Conservation (phyloP, 1,139 yeast genomes). For the Geotrichum phurueaensis region DNA sequence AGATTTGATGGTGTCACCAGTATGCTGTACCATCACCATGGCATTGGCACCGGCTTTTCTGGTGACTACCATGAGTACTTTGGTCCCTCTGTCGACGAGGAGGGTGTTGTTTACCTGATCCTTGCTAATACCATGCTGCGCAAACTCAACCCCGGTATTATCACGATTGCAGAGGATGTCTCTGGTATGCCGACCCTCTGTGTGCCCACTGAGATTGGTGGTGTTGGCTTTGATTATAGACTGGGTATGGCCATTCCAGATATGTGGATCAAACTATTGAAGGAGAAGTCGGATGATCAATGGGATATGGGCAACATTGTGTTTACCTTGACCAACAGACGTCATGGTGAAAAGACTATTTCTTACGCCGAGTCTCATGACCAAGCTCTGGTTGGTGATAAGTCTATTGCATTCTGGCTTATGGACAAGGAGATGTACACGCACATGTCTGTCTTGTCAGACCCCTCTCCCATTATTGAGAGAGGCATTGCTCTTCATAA, state of each 20-base stretch:
- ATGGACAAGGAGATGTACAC: constrained; percentile 99
- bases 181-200: constrained; percentile 96
- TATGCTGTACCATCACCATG: constrained; percentile 89
- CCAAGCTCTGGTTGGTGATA: constrained; percentile 96
- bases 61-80: constrained; percentile 93
- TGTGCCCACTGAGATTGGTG: constrained; percentile 65
- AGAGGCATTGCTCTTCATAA: constrained; percentile 89
- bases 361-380: constrained; percentile 95
- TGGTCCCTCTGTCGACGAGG: constrained; percentile 75
- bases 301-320: constrained; percentile 86
- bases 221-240: constrained; percentile 89
- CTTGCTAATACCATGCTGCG: constrained; percentile 74
- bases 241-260: constrained; percentile 97
- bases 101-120: constrained; percentile 81
- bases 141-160: constrained; percentile 50
- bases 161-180: constrained; percentile 93
- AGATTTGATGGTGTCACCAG: constrained; percentile 95
- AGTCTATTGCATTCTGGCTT: constrained; percentile 93
- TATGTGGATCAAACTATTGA: constrained; percentile 94
- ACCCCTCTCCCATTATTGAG: constrained; percentile 70
- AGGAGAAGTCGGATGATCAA: constrained; percentile 77
- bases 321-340: constrained; percentile 78
- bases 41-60: constrained; percentile 79
- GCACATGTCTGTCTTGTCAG: constrained; percentile 75
- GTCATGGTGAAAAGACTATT: constrained; percentile 84